phyloP scores from a whole-genome alignment of 306 rosid species.

The Aeschynomene evenia region DNA sequence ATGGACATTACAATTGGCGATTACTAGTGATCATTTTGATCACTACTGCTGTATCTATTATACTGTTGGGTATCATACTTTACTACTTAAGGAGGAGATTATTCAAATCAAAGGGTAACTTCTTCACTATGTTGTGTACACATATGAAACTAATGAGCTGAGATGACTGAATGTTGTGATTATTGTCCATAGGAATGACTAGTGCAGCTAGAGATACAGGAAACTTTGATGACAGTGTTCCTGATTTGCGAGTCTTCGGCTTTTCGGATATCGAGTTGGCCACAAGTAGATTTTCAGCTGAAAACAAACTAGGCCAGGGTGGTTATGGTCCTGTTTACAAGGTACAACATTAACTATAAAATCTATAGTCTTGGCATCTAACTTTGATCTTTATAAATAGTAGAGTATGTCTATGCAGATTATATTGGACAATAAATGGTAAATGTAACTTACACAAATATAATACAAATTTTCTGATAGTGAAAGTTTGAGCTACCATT shows the following conservation, averaged over 20 bases:
- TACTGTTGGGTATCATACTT: not conserved
- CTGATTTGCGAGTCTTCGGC: conserved; percentile 23
- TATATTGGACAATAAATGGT: not conserved
- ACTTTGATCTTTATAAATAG: not conserved
- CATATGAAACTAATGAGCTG: not conserved
- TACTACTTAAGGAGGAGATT: not conserved
- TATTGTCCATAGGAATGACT: not conserved
- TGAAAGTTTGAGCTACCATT: too few relatives aligned
- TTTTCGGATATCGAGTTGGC: conserved; percentile 28
- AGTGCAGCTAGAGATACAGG: not conserved
- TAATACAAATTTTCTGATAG: not conserved
- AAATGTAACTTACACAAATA: not conserved
- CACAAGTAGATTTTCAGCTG: conserved; percentile 28
- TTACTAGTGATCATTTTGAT: not conserved
- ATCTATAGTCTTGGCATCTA: not conserved
- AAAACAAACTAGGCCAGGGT: conserved; percentile 41
- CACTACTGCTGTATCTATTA: not conserved
- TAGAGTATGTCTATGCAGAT: not conserved
- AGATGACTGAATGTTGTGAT: not conserved
- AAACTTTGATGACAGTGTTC: conserved; percentile 19
- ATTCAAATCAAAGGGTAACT: conserved; percentile 6
- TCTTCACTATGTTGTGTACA: not conserved
- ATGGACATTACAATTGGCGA: not conserved
- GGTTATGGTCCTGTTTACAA: conserved; percentile 46
- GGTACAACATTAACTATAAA: conserved; percentile 19